Base-by-base conservation (phyloP, 1,284 basidiomycete species). In the Melampsora larici-populina region DNA sequence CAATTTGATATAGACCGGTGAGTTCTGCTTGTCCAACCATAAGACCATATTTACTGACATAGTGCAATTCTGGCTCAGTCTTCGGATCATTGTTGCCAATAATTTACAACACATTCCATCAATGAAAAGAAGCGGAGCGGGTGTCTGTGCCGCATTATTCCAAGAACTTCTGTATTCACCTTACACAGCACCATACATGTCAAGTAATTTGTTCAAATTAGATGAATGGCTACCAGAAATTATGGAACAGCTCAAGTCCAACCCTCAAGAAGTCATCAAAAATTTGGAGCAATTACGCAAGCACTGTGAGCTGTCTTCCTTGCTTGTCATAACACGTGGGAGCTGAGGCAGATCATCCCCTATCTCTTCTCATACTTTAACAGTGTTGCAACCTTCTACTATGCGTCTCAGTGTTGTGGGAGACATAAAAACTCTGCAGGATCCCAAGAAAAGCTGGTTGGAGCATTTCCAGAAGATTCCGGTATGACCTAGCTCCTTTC, bases 61-160 rank as follows among this genome's bases (percentile, higher is more conserved):
- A 64, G 69, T 55, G 73, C 26, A 13, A 43, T 13, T 43, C 15
- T 11, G 15, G 5, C 9, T 33, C 13, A 94, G 94, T 70, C 86
- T 99, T 48, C 89, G 91, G 81, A 90, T 99, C 60, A 90, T 90
- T 60, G 87, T 93, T 58, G 92, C 94, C 31, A 98, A 98, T 85
- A 89, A 94, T 70, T 89, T 92, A 60, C 96, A 98, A 84, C 90
- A 90, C 33, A 86, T 99, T n/a, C 97, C 97, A 0, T 90, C 94
- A 82, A 87, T 93, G 82, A 99, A 98, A 87, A 88, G 97, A 64
- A 91, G 94, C 81, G 97, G 95, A 1, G 89, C 87, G 81, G 90
- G 88, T 29, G 91, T 99, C 15, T 86, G 94, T 62, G 87, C 87
- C 33, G 91, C 93, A 9, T 86, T 94, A 60, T 90, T 88, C 84